Conservation (phyloP, 78 protist genomes). For the Dictyostelium purpureum region DNA sequence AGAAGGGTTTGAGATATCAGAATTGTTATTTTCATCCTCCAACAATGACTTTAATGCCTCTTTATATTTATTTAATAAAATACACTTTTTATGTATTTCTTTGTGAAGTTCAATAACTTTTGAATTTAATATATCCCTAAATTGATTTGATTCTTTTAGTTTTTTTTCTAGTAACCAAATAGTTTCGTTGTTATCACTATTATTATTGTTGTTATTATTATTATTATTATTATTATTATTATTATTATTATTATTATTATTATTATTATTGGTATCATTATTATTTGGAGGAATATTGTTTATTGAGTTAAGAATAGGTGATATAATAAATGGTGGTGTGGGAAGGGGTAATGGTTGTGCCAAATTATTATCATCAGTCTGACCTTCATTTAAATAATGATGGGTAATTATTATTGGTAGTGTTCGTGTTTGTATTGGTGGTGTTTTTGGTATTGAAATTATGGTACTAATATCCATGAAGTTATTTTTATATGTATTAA, state of each 20-base stretch:
- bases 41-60: slow-evolving; percentile 33
- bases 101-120: neutral
- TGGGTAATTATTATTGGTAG: too few relatives aligned
- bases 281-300: too few relatives aligned
- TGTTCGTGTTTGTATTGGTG: too few relatives aligned
- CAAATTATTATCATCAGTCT: too few relatives aligned
- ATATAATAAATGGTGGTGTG: too few relatives aligned
- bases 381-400: too few relatives aligned
- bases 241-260: neutral
- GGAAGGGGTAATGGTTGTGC: too few relatives aligned
- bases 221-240: neutral
- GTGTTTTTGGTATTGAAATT: too few relatives aligned
- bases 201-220: neutral
- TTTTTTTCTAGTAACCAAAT: neutral
- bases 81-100: slow-evolving; percentile 1
- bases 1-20: neutral
- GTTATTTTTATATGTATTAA: too few relatives aligned
- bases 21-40: neutral
- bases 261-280: neutral
- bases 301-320: too few relatives aligned
- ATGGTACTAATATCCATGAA: too few relatives aligned
- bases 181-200: neutral
- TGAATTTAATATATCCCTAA: neutral
- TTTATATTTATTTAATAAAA: slow-evolving; percentile 23
- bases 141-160: neutral